A percentile compares a stretch with the other conserved stretches of the same genome.
Conservation (phyloP, 1,284 basidiomycete species). For the Inonotus obliquus region DNA sequence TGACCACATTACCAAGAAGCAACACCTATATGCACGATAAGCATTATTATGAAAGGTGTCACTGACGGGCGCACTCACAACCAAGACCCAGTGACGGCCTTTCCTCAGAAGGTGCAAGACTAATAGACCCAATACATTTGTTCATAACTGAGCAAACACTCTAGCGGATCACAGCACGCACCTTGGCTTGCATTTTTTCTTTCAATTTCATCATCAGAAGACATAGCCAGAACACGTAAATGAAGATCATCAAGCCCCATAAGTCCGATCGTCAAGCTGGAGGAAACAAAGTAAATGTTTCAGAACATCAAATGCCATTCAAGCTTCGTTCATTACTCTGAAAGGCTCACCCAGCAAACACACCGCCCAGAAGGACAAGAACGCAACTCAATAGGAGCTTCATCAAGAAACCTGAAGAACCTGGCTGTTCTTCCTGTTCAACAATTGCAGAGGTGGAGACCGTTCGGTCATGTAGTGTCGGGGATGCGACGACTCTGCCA, state of each 20-base stretch:
- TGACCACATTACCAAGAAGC: slow-evolving; percentile 79
- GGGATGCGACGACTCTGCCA: slow-evolving; percentile 11
- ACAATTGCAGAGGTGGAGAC: background rate
- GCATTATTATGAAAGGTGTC: background rate
- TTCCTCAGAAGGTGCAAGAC: slow-evolving; percentile 74
- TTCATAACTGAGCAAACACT: background rate
- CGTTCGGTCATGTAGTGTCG: background rate
- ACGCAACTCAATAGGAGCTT: slow-evolving; percentile 61
- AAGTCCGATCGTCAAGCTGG: slow-evolving; percentile 79
- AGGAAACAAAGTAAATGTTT: background rate
- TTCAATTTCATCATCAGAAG: slow-evolving; percentile 70
- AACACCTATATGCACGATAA: slow-evolving; percentile 49
- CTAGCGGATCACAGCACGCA: slow-evolving; percentile 24
- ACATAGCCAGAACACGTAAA: slow-evolving; percentile 78
- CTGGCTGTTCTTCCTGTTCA: slow-evolving; percentile 28
- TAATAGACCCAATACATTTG: too few species aligned
- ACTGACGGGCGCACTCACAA: slow-evolving; percentile 46
- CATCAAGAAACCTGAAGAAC: slow-evolving; percentile 56
- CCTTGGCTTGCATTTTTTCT: slow-evolving; percentile 69
- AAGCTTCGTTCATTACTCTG: background rate
- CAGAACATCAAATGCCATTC: background rate
- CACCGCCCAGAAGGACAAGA: slow-evolving; percentile 76
- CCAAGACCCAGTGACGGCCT: slow-evolving; percentile 93
- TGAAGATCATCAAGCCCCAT: slow-evolving; percentile 96
- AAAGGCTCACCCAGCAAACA: slow-evolving; percentile 77